These are phyloP conservation scores for Monosporozyma aquatica DNA, from an alignment of 805 yeast genomes.

Conservation along the genomic window DNA sequence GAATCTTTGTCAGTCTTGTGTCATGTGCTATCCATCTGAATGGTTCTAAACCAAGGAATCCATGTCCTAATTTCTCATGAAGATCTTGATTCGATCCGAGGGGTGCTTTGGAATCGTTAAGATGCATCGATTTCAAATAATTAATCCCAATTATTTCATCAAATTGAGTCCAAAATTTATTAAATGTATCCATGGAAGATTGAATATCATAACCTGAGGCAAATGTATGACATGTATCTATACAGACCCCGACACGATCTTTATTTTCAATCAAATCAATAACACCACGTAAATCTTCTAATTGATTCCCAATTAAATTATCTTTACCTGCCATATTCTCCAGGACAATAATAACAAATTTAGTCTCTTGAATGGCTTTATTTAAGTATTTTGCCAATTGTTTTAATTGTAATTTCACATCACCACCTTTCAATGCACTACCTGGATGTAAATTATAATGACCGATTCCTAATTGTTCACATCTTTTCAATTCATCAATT, in stretches of 20 bases:
- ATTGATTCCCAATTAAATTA: conserved; percentile 70
- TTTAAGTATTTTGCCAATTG: conserved; percentile 75
- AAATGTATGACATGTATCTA: conserved; percentile 93
- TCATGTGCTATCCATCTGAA: conserved; percentile 68
- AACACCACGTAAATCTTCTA: conserved; percentile 68
- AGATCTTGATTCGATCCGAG: conserved; percentile 81
- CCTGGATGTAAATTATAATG: conserved; percentile 92
- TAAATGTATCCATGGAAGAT: conserved; percentile 46
- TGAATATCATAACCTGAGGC: conserved; percentile 89
- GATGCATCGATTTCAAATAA: conserved; percentile 71
- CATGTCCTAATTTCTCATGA: conserved; percentile 83
- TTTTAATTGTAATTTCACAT: conserved; percentile 52
- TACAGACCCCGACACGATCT: conserved; percentile 83
- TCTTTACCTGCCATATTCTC: conserved; percentile 99
- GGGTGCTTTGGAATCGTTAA: conserved; percentile 94
- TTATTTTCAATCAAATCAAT: conserved; percentile 75
- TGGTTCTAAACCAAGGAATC: conserved; percentile 79
- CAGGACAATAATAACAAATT: conserved; percentile 75
- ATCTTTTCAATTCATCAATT: conserved; percentile 76
- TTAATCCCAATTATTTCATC: conserved; percentile 66
- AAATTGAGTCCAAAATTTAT: conserved; percentile 65
- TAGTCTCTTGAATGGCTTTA: conserved; percentile 62
- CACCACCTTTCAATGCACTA: conserved; percentile 59
- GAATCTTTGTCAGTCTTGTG: conserved; percentile 51
- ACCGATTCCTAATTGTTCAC: conserved; percentile 79